A percentile compares a stretch with the other conserved stretches of the same genome.
Conservation (phyloP, 345 rosid species). For the Excoecaria cochinchinensis region DNA sequence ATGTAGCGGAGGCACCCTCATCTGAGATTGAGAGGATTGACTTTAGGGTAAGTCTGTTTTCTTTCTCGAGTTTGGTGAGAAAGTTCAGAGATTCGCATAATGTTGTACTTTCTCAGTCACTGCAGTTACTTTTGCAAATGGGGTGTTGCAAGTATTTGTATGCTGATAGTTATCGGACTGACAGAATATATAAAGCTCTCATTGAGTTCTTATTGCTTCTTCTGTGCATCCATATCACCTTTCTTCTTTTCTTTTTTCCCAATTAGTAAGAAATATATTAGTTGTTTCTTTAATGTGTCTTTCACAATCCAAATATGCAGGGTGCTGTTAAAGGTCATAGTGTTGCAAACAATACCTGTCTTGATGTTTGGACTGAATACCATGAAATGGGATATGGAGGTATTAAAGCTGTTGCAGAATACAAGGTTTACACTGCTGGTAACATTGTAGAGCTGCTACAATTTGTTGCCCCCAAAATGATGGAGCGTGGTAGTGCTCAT, state of each 20-base stretch:
- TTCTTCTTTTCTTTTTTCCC: not conserved
- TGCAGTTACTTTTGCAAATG: slow-evolving; percentile 4
- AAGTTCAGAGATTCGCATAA: not conserved
- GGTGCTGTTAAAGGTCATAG: slow-evolving; percentile 73
- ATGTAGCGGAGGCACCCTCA: slow-evolving; percentile 63
- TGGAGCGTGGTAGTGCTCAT: slow-evolving; percentile 83
- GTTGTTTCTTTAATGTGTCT: not conserved
- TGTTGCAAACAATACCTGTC: slow-evolving; percentile 63
- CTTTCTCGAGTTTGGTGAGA: slow-evolving; percentile 6
- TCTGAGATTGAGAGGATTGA: slow-evolving; percentile 71
- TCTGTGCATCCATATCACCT: not conserved
- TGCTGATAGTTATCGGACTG: slow-evolving; percentile 5
- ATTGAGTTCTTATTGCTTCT: slow-evolving; percentile 3
- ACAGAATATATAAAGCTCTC: not conserved
- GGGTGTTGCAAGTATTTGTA: not conserved
- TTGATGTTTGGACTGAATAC: slow-evolving; percentile 93
- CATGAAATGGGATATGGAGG: slow-evolving; percentile 91
- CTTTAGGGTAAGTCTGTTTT: slow-evolving; percentile 59
- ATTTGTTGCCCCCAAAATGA: slow-evolving; percentile 92
- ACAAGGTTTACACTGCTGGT: slow-evolving; percentile 75
- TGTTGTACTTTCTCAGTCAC: not conserved
- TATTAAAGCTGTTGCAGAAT: slow-evolving; percentile 74
- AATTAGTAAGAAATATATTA: not conserved
- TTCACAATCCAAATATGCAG: slow-evolving; percentile 39
- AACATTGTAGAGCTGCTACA: slow-evolving; percentile 64